Evolutionary conservation across 1,284 basidiomycete genomes (phyloP).

Genomic region (Earliella scabrosa): DNA sequence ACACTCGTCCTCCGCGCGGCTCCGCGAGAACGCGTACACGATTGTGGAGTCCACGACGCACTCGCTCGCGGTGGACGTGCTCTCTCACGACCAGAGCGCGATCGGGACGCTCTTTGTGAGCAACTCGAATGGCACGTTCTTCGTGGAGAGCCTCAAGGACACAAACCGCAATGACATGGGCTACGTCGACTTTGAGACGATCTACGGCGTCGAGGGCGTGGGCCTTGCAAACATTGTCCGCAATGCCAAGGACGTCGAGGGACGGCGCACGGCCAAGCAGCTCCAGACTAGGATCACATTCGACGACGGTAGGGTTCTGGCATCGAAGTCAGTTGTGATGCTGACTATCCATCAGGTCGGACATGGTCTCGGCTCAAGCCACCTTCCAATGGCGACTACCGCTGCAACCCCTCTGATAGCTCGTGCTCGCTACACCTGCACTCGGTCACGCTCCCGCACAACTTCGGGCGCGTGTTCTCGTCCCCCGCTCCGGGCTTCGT

Average conservation of each 20-base stretch:
- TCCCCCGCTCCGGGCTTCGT: constrained; percentile 93
- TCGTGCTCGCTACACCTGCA: constrained; percentile 90
- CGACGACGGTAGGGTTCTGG: constrained; percentile 85
- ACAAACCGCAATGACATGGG: constrained; percentile 90
- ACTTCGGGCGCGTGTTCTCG: constrained; percentile 92
- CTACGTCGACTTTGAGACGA: constrained; percentile 92
- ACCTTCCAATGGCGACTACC: constrained; percentile 62
- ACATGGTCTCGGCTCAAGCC: constrained; percentile 77
- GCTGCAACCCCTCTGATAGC: constrained; percentile 63
- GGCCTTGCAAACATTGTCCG: constrained; percentile 88
- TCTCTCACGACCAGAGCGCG: constrained; percentile 71
- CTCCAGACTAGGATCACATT: constrained; percentile 86
- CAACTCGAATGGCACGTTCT: constrained; percentile 94
- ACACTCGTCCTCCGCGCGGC: constrained; percentile 77
- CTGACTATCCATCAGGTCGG: constrained; percentile 49
- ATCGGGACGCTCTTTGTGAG: constrained; percentile 94
- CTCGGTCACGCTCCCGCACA: constrained; percentile 90
- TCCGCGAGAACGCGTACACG: constrained; percentile 93
- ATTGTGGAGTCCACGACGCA: constrained; percentile 93
- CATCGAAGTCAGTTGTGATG: too few species aligned
- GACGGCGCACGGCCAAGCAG: constrained; percentile 64
- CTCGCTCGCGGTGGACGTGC: constrained; percentile 93
- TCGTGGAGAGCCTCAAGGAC: constrained; percentile 89
- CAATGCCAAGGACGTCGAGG: constrained; percentile 84
- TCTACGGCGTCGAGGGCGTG: constrained; percentile 93